Base-by-base conservation (phyloP, 306 rosid genomes). In the Quercus agrifolia region DNA sequence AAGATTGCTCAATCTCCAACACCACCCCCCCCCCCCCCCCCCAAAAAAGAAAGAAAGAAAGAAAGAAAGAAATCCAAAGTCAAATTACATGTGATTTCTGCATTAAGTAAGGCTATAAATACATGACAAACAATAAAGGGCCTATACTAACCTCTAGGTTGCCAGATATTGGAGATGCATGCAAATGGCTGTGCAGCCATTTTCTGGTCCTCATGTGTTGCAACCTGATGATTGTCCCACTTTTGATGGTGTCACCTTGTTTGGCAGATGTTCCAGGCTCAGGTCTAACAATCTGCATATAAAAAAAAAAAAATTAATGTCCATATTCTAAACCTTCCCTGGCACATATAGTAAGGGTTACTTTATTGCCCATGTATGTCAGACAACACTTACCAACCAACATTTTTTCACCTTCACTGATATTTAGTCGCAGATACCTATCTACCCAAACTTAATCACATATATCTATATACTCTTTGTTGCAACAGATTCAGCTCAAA, bases 151-250 rank as follows among this genome's bases (percentile, higher is more conserved):
- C 99, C 94, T 96, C 99, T 27, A 93, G 92, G 86, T 96, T 93
- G 90, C 98, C 92, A 5, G 94, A 63, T 77, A 96, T 91, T 2
- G 99, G 99, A 81, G 99, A 96, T 7, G 96, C 94, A 28, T 93
- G 97, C 83, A 96, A 75, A 86, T 96, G 99, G 83, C 98, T 96
- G 89, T 96, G 99, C 81, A 96, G 86, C 99, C 99, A 96, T 87
- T 90, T 96, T 89, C 96, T 93, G 10, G 99, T 96, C 79, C 78
- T 89, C 99, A 91, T 96, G 88, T 96, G 99, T 81, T 96, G 98
- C 77, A 96, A 78, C 87, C 92, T 96, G 83, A 96, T 77, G 41
- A 93, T 85, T 20, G 99, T 88, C 71, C 98, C 99, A 79, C 91
- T 87, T 69, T 76, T 81, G 81, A 96, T 93, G 70, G 89, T 5